Evolutionary conservation across 2,329 filamentous ascomycete species (phyloP), one percentile per base, ranked within the genome.

Genomic region (Cladobotryum mycophilum): DNA sequence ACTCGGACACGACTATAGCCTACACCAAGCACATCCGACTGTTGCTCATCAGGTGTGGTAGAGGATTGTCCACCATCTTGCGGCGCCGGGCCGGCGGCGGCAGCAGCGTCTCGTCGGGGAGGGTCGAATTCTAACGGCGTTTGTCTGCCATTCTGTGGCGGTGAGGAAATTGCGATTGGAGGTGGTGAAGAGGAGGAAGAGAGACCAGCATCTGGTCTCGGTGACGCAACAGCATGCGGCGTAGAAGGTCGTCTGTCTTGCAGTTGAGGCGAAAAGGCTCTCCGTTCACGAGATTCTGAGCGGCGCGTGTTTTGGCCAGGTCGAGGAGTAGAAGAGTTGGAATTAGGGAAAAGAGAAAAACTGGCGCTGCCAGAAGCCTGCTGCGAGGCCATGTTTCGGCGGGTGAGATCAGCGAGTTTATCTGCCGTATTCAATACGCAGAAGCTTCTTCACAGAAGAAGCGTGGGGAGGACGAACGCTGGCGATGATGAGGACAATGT

Each of bases 281-380:
- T 58, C 18, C 64, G 63, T 50, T 72, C 69, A 0, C 60, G 61
- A 11, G 68, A 70, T 49, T 64, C 66, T 14, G 68, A 70, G 15
- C 67, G 67, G 35, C 68, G 66, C 1, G 67, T 67, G 55, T 37
- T 40, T 12, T 15, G 36, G 22, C 74, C 50, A 17, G 60, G 58
- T 43, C 58, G 63, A 22, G 64, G 60, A 30, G 59, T 66, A n/a
- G 67, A 65, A n/a, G 67, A 65, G 30, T 61, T 49, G 56, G 64
- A 74, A 18, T 70, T 81, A 25, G 79, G 78, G 59, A 82, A 81
- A 53, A 82, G 72, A 53, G 79, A 81, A 64, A 81, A 80, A 53
- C 75, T 74, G 62, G 73, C 75, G 18, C 70, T 62, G 50, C 67
- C 68, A 49, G 64, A 61, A n/a, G 58, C 50, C 41, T 60, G 60